Percentiles rank a stretch among this genome's conserved stretches.
Conservation (phyloP, 805 yeast genomes). For the Candida parachauliodes region DNA sequence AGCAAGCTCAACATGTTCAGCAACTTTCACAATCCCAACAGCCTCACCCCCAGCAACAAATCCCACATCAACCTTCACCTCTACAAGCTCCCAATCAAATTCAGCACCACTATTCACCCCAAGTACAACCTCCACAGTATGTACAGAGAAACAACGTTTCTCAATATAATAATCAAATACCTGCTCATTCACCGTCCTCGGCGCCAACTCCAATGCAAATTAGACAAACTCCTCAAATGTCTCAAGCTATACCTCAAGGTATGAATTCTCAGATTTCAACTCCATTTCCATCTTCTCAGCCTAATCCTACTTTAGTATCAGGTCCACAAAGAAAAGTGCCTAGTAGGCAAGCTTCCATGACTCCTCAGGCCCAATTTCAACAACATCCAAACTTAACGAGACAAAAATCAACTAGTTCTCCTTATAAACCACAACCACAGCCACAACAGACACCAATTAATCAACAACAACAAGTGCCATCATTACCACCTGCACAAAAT, state of each 20-base stretch:
- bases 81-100: constrained; percentile 1
- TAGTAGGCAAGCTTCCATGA: constrained; percentile 9
- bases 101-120: constrained; percentile 8
- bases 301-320: constrained; percentile 4
- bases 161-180: constrained; percentile 7
- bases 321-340: not conserved
- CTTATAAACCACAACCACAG: constrained; percentile 1
- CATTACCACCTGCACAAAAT: not conserved
- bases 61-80: constrained; percentile 1
- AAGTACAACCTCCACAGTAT: not conserved
- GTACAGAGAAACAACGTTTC: constrained; percentile 2
- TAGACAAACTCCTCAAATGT: constrained; percentile 12
- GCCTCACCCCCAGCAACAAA: not conserved
- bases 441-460: not conserved
- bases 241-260: constrained; percentile 1
- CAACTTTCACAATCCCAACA: not conserved
- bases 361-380: constrained; percentile 9
- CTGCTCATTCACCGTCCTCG: constrained; percentile 7
- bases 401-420: constrained; percentile 5
- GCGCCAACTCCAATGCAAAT: constrained; percentile 11
- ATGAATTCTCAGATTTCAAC: constrained; percentile 4
- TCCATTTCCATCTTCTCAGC: constrained; percentile 7
- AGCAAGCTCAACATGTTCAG: not conserved
- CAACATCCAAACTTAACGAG: constrained; percentile 6
- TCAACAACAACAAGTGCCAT: not conserved